Percentiles rank a stretch among this genome's conserved stretches.
These are phyloP conservation scores for Globisporangium irregulare DNA, from an alignment of 352 stramenopile species.

Conservation along the genomic window DNA sequence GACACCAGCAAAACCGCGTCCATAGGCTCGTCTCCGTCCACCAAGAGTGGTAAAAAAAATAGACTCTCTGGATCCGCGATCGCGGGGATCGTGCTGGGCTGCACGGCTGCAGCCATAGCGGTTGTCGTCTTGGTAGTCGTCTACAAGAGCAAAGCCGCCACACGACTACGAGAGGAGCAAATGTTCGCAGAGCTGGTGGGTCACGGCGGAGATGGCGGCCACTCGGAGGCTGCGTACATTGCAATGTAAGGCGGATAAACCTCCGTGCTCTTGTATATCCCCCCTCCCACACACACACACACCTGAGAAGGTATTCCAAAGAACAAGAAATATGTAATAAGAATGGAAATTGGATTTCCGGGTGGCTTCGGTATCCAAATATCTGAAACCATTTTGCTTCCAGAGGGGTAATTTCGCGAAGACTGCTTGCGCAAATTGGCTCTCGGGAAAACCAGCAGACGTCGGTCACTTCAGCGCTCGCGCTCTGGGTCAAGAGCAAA, in stretches of 20 bases:
- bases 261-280: too few species aligned
- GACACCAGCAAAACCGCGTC: background rate
- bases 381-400: too few species aligned
- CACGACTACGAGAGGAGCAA: slow-evolving; percentile 4
- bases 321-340: too few species aligned
- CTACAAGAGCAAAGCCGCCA: slow-evolving; percentile 2
- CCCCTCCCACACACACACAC: too few species aligned
- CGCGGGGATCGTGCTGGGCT: slow-evolving; percentile 3
- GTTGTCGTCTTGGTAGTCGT: background rate
- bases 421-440: too few species aligned
- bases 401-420: too few species aligned
- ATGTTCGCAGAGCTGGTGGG: slow-evolving; percentile 11
- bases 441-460: too few species aligned
- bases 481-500: too few species aligned
- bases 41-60: background rate
- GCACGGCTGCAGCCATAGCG: background rate
- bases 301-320: too few species aligned
- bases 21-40: background rate
- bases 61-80: slow-evolving; percentile 1
- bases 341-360: too few species aligned
- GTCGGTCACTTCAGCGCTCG: too few species aligned
- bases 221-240: slow-evolving; percentile 5
- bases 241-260: background rate
- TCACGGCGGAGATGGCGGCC: background rate
- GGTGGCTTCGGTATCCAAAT: too few species aligned